Base-by-base conservation (phyloP, 371 early-diverging fungal genomes). In the Umbelopsis sp. region DNA sequence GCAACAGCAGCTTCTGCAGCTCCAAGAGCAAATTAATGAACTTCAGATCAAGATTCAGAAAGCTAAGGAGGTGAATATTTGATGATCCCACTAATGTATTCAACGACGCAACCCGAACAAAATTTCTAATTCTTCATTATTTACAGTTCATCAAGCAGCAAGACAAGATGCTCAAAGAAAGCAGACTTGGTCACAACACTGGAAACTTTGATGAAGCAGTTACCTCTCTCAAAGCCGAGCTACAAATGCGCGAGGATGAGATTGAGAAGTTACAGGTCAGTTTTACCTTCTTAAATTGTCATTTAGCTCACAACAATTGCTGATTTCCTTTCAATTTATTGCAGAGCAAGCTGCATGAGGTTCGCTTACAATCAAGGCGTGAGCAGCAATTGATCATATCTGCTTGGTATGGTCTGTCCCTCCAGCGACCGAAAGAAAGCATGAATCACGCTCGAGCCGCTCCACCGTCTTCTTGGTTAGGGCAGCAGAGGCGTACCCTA, bases 341-440 rank as follows among this genome's bases (percentile, higher is more conserved):
- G 66, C 69, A 70, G 80, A 86, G 88, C 67, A 84, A 90, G 71
- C 65, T 83, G 48, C 81, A 85, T 63, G 92, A 92, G 70, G 72
- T 85, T 44, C 87, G 78, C 63, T 76, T 71, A 38, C 86, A 78
- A 78, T 78, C 73, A 50, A 87, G 79, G 44, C 86, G 91, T 63
- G 96, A 96, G 67, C 90, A 91, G 69, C 81, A 77, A 65, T 71
- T 92, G 65, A 88, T 96, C 69, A 77, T 89, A 25, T 89, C 92
- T 14, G 94, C 94, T 38, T 93, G 92, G 93, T 85, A 89, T 69
- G 88, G 90, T 67, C 65, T 89, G 29, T 85, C 80, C 1, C 75
- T 80, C 57, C 85, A 83, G 75, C 69, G 80, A 69, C 71, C 83
- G 24, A 84, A 66, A 79, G 85, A 68, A 64, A 80, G 73, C 50